These are phyloP conservation scores for Decorospora gaudefroyi DNA, from an alignment of 2,329 filamentous ascomycete species.

Conservation along the genomic window DNA sequence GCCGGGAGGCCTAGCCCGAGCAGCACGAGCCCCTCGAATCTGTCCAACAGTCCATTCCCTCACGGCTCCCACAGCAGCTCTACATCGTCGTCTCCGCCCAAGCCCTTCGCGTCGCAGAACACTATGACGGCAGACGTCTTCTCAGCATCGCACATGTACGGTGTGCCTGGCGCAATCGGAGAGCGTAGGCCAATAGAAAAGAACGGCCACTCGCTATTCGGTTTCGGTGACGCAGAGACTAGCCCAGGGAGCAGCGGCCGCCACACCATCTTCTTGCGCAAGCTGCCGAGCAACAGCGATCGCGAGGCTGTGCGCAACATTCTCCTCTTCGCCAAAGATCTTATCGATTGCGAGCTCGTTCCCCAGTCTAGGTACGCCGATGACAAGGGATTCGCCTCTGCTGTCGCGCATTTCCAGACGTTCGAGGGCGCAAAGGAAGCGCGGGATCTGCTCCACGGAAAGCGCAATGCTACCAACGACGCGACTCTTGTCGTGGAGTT, in stretches of 20 bases:
- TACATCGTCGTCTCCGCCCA: conserved; percentile 48
- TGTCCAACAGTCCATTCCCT: conserved; percentile 47
- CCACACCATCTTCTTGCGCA: conserved; percentile 60
- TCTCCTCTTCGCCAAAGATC: conserved; percentile 67
- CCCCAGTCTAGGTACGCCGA: conserved; percentile 57
- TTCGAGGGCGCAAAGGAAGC: conserved; percentile 63
- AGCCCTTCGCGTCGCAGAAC: conserved; percentile 42
- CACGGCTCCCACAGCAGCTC: conserved; percentile 49
- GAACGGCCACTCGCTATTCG: conserved; percentile 42
- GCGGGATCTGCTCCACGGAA: conserved; percentile 63
- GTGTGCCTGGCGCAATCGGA: conserved; percentile 47
- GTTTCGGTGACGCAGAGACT: conserved; percentile 43
- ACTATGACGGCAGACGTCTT: conserved; percentile 51
- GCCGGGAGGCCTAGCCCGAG: conserved; percentile 50
- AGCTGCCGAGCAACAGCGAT: conserved; percentile 62
- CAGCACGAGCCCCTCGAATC: conserved; percentile 49
- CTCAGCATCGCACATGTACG: conserved; percentile 47
- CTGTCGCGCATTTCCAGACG: conserved; percentile 63
- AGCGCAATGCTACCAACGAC: conserved; percentile 64
- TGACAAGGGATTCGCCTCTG: conserved; percentile 61
- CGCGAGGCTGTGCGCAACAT: conserved; percentile 64
- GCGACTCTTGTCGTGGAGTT: conserved; percentile 64
- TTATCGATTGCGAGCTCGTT: conserved; percentile 63
- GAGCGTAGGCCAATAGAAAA: conserved; percentile 49
- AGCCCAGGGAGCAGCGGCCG: conserved; percentile 30